These are phyloP conservation scores for Liquidambar formosana DNA, from an alignment of 164 flowering plant species.

Conservation along the genomic window DNA sequence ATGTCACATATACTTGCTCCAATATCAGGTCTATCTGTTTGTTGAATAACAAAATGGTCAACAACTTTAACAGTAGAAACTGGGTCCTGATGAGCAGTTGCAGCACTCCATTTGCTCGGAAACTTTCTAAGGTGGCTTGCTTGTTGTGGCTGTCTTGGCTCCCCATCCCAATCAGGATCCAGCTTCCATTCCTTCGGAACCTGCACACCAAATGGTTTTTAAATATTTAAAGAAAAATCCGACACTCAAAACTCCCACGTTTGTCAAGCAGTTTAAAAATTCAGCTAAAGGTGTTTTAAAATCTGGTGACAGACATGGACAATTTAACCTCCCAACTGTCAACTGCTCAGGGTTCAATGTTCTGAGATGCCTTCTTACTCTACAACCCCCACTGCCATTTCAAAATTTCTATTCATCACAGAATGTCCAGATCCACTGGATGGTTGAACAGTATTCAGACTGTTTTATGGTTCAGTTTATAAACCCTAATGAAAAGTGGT, in stretches of 20 bases:
- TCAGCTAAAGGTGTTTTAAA: not conserved
- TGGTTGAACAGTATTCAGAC: no score
- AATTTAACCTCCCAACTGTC: no score
- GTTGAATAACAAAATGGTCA: slow-evolving; percentile 76
- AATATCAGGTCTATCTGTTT: slow-evolving; percentile 22
- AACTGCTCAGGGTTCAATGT: no score
- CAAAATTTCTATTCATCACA: no score
- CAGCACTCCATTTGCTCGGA: slow-evolving; percentile 95
- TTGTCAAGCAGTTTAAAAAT: not conserved
- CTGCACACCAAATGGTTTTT: slow-evolving; percentile 34
- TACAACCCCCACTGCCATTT: no score
- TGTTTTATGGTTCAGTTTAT: no score
- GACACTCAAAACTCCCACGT: not conserved
- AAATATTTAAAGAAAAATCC: not conserved
- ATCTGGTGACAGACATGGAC: no score
- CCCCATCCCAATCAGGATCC: slow-evolving; percentile 86
- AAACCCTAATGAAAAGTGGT: no score
- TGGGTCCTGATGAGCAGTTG: slow-evolving; percentile 71
- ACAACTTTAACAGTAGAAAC: slow-evolving; percentile 71
- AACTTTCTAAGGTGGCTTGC: slow-evolving; percentile 57
- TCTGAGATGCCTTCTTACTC: no score
- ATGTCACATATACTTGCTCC: slow-evolving; percentile 25
- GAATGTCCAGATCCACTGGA: no score
- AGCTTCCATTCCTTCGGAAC: slow-evolving; percentile 98
- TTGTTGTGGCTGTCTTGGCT: slow-evolving; percentile 52